These are phyloP conservation scores for Plasmodium fragile DNA, from an alignment of 169 alveolate genomes.

Conservation along the genomic window DNA sequence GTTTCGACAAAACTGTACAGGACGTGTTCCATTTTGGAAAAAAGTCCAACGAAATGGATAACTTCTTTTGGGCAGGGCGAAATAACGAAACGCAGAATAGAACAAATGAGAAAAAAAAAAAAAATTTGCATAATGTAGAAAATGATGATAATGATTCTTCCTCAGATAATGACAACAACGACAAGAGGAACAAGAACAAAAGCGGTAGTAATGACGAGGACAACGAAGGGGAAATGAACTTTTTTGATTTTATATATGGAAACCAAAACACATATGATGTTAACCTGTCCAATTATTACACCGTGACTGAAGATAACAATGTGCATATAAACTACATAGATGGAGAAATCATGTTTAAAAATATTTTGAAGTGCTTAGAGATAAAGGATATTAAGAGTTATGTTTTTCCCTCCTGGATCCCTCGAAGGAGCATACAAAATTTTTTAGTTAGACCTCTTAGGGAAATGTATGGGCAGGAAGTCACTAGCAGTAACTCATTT, in stretches of 20 bases:
- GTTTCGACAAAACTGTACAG: not conserved
- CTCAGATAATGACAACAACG: not conserved
- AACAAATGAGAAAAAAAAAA: slow-evolving; percentile 25
- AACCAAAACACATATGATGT: slow-evolving; percentile 70
- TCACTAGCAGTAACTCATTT: not conserved
- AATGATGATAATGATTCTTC: not conserved
- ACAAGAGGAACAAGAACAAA: not conserved
- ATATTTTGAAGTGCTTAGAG: slow-evolving; percentile 67
- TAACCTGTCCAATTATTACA: slow-evolving; percentile 54
- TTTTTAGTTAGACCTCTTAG: slow-evolving; percentile 41
- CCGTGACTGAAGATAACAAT: slow-evolving; percentile 42
- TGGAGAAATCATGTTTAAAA: slow-evolving; percentile 65
- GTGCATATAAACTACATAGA: slow-evolving; percentile 63
- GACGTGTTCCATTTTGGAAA: slow-evolving; percentile 29
- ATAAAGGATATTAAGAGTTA: slow-evolving; percentile 19
- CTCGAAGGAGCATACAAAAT: slow-evolving; percentile 59
- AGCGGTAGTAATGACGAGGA: not conserved
- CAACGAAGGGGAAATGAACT: not conserved
- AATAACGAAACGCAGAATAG: not conserved
- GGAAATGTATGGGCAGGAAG: slow-evolving; percentile 31
- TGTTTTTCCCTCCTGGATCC: slow-evolving; percentile 76
- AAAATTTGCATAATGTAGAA: not conserved
- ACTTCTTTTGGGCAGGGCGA: slow-evolving; percentile 11
- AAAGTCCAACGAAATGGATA: slow-evolving; percentile 33
- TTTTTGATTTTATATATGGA: slow-evolving; percentile 68